These are phyloP conservation scores for Saccharomycopsis crataegensis DNA, from an alignment of 1,139 yeast genomes.

Conservation along the genomic window DNA sequence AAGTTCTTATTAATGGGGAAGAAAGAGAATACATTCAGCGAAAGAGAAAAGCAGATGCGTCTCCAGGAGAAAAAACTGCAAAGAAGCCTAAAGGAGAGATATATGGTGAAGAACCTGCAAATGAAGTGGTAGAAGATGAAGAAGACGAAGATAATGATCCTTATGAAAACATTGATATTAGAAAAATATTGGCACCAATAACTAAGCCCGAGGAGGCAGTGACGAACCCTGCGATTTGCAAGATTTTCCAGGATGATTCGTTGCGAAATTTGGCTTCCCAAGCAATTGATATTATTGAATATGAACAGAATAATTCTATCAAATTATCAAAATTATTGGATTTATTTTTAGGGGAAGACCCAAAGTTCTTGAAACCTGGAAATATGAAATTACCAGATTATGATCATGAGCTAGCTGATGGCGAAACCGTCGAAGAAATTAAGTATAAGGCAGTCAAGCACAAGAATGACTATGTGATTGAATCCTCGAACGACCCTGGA, in stretches of 20 bases:
- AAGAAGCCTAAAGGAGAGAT: conserved; percentile 20
- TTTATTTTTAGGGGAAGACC: conserved; percentile 81
- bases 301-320: conserved; percentile 70
- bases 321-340: conserved; percentile 65
- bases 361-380: conserved; percentile 55
- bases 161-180: conserved; percentile 36
- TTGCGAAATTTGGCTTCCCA: conserved; percentile 55
- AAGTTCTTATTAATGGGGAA: conserved; percentile 21
- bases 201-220: conserved; percentile 75
- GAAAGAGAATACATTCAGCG: conserved; percentile 29
- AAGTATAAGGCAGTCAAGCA: conserved; percentile 7
- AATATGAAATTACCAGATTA: conserved; percentile 60
- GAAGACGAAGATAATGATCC: conserved; percentile 32
- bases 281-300: conserved; percentile 68
- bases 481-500: conserved; percentile 19
- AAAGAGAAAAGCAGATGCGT: conserved; percentile 8
- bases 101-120: conserved; percentile 18
- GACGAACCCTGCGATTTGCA: conserved; percentile 59
- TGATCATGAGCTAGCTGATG: conserved; percentile 44
- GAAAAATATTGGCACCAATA: conserved; percentile 66
- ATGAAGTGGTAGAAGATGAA: conserved; percentile 24
- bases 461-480: conserved; percentile 18
- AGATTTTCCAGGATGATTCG: conserved; percentile 50
- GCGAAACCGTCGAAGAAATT: conserved; percentile 11
- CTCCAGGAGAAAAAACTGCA: neutral